These are phyloP conservation scores for Lachancea meyersii DNA, from an alignment of 805 yeast genomes.

Conservation along the genomic window DNA sequence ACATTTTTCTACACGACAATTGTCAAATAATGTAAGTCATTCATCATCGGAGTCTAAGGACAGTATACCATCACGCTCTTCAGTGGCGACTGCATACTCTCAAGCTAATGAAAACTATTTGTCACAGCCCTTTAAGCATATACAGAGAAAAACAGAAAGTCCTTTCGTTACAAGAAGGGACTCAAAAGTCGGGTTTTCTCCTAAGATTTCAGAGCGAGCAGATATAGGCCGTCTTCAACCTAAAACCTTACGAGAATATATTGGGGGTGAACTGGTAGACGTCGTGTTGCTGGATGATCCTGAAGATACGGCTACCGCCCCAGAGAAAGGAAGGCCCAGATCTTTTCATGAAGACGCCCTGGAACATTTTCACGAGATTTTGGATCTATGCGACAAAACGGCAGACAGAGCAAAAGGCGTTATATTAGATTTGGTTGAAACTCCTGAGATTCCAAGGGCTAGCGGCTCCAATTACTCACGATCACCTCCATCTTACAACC, in stretches of 20 bases:
- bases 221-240: not conserved
- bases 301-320: conserved; percentile 2
- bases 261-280: conserved; percentile 23
- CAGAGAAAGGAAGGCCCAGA: not conserved
- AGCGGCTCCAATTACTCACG: not conserved
- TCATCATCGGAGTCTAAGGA: conserved; percentile 25
- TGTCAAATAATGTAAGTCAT: conserved; percentile 25
- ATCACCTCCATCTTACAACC: too few relatives aligned
- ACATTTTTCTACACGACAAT: conserved; percentile 18
- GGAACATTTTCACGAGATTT: conserved; percentile 11
- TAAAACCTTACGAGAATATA: conserved; percentile 10
- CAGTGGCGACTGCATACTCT: conserved; percentile 18
- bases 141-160: not conserved
- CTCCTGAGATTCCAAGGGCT: not conserved
- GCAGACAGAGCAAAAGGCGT: conserved; percentile 24
- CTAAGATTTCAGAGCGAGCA: not conserved
- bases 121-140: not conserved
- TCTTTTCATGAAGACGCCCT: conserved; percentile 4
- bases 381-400: conserved; percentile 26
- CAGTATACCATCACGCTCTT: conserved; percentile 19
- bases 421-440: conserved; percentile 17
- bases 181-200: not conserved
- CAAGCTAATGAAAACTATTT: not conserved
- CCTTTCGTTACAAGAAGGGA: not conserved
- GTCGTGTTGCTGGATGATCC: conserved; percentile 23